These are phyloP conservation scores for Podaxis pistillaris DNA, from an alignment of 768 basidiomycete genomes.

Conservation along the genomic window DNA sequence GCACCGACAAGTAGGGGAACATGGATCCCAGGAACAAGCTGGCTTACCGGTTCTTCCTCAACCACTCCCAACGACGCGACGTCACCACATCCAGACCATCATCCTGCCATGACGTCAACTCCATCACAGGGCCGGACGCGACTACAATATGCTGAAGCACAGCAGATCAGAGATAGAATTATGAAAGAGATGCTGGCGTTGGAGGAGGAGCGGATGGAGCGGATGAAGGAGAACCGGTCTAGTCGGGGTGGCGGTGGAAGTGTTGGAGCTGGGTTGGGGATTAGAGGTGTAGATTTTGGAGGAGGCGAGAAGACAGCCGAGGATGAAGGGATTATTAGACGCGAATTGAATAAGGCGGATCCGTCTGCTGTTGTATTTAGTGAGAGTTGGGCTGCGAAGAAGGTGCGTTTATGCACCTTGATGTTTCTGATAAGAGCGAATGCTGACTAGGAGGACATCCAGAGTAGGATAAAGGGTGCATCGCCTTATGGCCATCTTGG, in stretches of 20 bases:
- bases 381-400: slow-evolving; percentile 94
- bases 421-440: slow-evolving; percentile 2
- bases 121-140: slow-evolving; percentile 53
- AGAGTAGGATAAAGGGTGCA: slow-evolving; percentile 87
- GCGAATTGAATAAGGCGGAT: slow-evolving; percentile 92
- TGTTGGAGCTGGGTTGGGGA: slow-evolving; percentile 34
- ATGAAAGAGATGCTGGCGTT: slow-evolving; percentile 98
- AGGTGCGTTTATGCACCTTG: slow-evolving; percentile 41
- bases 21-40: slow-evolving; percentile 57
- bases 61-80: slow-evolving; percentile 18
- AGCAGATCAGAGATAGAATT: slow-evolving; percentile 89
- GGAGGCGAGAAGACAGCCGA: slow-evolving; percentile 61
- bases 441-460: neutral
- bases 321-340: slow-evolving; percentile 91
- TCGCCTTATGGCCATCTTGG: slow-evolving; percentile 97
- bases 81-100: slow-evolving; percentile 19
- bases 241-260: slow-evolving; percentile 64
- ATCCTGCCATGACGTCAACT: neutral
- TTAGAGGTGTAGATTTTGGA: slow-evolving; percentile 8
- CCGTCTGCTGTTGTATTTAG: slow-evolving; percentile 95
- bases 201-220: slow-evolving; percentile 94
- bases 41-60: slow-evolving; percentile 35
- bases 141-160: slow-evolving; percentile 79
- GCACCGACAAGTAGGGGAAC: slow-evolving; percentile 25
- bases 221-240: slow-evolving; percentile 78